Percentiles rank a stretch among this genome's conserved stretches.
These are phyloP conservation scores for Candida silvatica DNA, from an alignment of 805 yeast species.

Conservation along the genomic window DNA sequence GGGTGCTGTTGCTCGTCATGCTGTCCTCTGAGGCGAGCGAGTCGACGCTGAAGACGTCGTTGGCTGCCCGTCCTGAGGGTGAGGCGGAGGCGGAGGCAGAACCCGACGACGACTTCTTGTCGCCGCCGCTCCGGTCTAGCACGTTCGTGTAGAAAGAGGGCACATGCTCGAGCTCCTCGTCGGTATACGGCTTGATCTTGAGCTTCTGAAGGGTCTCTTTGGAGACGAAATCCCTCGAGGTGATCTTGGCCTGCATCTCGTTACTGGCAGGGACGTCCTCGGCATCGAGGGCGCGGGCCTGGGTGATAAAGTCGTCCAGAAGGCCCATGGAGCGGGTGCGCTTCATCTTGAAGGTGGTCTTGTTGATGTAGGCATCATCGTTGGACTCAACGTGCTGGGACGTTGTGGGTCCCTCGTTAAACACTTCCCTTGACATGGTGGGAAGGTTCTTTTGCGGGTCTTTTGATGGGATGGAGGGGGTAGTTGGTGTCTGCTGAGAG, in stretches of 20 bases:
- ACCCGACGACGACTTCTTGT: constrained; percentile 3
- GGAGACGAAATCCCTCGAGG: constrained; percentile 87
- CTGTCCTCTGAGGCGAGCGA: constrained; percentile 20
- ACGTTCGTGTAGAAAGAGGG: constrained; percentile 21
- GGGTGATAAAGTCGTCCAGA: constrained; percentile 48
- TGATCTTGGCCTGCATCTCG: constrained; percentile 26
- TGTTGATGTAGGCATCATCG: constrained; percentile 61
- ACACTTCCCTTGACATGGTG: constrained; percentile 25
- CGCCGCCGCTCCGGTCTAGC: no score
- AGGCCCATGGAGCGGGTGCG: constrained; percentile 79
- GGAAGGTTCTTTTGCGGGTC: background rate
- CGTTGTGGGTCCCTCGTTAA: constrained; percentile 53
- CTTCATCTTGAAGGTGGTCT: constrained; percentile 64
- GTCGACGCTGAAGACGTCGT: constrained; percentile 17
- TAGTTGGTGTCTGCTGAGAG: background rate
- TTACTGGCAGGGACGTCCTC: constrained; percentile 19
- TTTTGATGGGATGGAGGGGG: background rate
- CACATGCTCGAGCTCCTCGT: constrained; percentile 13
- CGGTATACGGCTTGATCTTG: constrained; percentile 12
- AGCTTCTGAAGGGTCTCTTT: constrained; percentile 93
- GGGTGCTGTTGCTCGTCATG: constrained; percentile 5
- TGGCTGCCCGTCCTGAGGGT: constrained; percentile 20
- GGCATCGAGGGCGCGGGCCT: constrained; percentile 12
- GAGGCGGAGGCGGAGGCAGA: background rate
- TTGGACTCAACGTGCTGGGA: constrained; percentile 64